These are phyloP conservation scores for Anethum foeniculum DNA, from an alignment of 140 eudicot genomes.

Conservation along the genomic window DNA sequence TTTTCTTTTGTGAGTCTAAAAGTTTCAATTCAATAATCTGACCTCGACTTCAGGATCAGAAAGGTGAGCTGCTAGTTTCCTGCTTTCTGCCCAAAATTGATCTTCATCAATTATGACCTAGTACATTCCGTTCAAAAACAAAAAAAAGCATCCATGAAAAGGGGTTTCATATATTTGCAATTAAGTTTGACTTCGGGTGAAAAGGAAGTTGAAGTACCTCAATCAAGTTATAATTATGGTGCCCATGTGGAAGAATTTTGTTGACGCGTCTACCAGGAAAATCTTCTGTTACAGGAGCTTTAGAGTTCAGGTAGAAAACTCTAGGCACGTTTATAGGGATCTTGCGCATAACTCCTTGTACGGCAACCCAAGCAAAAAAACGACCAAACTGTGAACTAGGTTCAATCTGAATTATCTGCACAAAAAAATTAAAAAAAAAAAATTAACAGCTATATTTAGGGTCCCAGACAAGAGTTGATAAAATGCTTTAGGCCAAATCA, in stretches of 20 bases:
- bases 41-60: conserved; percentile 99
- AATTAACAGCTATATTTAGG: background rate
- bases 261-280: conserved; percentile 94
- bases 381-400: conserved; percentile 68
- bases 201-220: conserved; percentile 49
- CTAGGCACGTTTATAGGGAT: conserved; percentile 73
- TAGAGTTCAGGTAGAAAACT: conserved; percentile 82
- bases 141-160: background rate
- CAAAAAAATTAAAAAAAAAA: background rate
- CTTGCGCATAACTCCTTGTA: conserved; percentile 75
- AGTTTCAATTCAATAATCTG: conserved; percentile 4
- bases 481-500: conserved; percentile 24
- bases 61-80: conserved; percentile 83
- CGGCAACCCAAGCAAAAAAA: conserved; percentile 80
- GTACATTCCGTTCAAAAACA: background rate
- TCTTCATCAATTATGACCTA: conserved; percentile 85
- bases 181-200: background rate
- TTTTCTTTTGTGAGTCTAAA: conserved; percentile 5
- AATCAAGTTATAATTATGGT: conserved; percentile 64
- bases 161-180: conserved; percentile 5
- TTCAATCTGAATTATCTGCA: conserved; percentile 82
- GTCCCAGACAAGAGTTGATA: background rate
- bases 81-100: conserved; percentile 72
- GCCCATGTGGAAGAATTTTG: conserved; percentile 96
- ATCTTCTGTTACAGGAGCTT: conserved; percentile 93